Conservation (phyloP, 1,284 basidiomycete genomes). For the Leccinum holopus region DNA sequence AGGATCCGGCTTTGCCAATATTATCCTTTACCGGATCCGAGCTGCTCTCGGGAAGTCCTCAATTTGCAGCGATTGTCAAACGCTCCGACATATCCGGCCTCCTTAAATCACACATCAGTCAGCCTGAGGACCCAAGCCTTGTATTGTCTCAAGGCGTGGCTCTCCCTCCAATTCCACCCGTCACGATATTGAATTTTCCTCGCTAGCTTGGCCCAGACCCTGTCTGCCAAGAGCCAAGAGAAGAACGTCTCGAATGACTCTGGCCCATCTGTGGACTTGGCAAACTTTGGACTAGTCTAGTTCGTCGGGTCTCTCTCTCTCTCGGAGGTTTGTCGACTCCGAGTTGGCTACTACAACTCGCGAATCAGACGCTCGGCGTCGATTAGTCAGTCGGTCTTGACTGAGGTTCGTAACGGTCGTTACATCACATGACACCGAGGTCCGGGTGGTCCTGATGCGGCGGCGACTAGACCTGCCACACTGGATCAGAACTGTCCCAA, state of each 20-base stretch:
- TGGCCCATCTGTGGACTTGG: background rate
- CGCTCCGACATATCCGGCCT: background rate
- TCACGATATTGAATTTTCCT: background rate
- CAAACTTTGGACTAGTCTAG: background rate
- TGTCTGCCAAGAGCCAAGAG: background rate
- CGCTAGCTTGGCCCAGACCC: background rate
- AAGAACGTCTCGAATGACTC: background rate
- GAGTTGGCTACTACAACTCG: background rate
- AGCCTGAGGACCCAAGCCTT: background rate
- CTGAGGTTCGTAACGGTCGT: background rate
- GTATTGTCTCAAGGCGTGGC: background rate
- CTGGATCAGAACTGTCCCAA: background rate
- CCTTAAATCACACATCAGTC: background rate
- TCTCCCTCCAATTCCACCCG: background rate
- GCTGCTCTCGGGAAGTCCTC: background rate
- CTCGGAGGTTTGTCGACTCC: background rate
- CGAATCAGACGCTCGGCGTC: background rate
- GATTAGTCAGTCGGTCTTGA: background rate
- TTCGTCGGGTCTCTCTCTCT: background rate
- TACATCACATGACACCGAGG: background rate
- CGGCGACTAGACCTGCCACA: too few species aligned
- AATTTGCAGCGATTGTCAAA: background rate
- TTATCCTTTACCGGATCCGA: background rate
- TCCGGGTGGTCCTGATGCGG: too few species aligned
- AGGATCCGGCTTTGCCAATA: background rate